Evolutionary conservation across 805 yeast species (phyloP).

Genomic region (Zygotorulaspora sp.): DNA sequence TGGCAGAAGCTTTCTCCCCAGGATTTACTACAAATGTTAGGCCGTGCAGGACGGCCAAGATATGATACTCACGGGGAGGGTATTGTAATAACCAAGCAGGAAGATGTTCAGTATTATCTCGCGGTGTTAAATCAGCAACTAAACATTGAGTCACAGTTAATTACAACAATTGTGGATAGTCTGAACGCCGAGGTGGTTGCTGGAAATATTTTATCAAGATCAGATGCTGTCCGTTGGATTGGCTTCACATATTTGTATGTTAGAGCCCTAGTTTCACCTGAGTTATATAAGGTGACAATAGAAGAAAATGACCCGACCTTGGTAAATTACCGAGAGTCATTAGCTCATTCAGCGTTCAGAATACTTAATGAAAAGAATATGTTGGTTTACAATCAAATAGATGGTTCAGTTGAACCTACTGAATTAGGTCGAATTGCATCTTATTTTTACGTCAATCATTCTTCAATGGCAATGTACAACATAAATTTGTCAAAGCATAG

Average conservation of each 20-base stretch:
- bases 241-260: constrained; percentile 73
- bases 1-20: constrained; percentile 95
- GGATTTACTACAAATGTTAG: constrained; percentile 94
- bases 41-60: constrained; percentile 96
- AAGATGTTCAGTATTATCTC: constrained; percentile 80
- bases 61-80: constrained; percentile 93
- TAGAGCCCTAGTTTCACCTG: constrained; percentile 72
- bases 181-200: constrained; percentile 83
- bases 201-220: constrained; percentile 56
- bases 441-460: constrained; percentile 72
- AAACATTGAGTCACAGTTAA: constrained; percentile 86
- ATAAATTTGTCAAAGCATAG: constrained; percentile 59
- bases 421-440: constrained; percentile 84
- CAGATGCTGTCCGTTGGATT: constrained; percentile 78
- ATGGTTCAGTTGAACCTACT: constrained; percentile 50
- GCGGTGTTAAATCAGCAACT: constrained; percentile 88
- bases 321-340: constrained; percentile 52
- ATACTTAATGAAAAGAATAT: constrained; percentile 54
- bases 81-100: constrained; percentile 81
- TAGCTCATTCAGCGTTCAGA: constrained; percentile 72
- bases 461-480: constrained; percentile 66
- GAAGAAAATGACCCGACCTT: constrained; percentile 49
- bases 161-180: constrained; percentile 63
- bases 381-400: constrained; percentile 49
- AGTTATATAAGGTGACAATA: constrained; percentile 69